Evolutionary conservation across 1,284 basidiomycete species (phyloP).

Genomic region (Singerocomus inundabilis): DNA sequence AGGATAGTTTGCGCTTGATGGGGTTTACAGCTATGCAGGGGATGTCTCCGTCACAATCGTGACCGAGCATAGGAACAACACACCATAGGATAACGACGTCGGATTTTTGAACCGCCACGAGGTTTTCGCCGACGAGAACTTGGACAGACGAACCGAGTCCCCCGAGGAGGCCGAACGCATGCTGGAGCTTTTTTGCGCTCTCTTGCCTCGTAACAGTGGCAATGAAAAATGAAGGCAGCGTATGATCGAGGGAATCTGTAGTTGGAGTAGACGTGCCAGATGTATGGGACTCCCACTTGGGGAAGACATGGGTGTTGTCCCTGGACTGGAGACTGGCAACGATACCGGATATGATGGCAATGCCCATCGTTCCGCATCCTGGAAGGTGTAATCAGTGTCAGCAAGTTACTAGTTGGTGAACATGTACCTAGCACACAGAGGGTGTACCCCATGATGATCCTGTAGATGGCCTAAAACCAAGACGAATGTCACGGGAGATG

Average conservation of each 20-base stretch:
- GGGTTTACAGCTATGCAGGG: constrained; percentile 84
- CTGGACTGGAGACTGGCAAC: constrained; percentile 67
- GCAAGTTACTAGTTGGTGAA: background rate
- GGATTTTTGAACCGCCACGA: constrained; percentile 67
- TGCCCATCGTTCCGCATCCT: constrained; percentile 99
- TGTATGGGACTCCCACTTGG: constrained; percentile 81
- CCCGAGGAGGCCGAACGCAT: constrained; percentile 60
- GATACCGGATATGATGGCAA: constrained; percentile 92
- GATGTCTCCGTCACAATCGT: background rate
- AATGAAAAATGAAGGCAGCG: constrained; percentile 81
- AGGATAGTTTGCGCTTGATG: constrained; percentile 83
- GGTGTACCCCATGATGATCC: constrained; percentile 38
- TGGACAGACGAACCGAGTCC: constrained; percentile 64
- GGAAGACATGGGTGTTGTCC: constrained; percentile 32
- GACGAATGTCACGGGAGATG: background rate
- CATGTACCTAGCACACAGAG: constrained; percentile 39
- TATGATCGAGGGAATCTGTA: constrained; percentile 51
- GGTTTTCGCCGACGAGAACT: constrained; percentile 69
- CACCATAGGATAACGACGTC: constrained; percentile 91
- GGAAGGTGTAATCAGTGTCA: constrained; percentile 13
- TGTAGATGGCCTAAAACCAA: background rate
- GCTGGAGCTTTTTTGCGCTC: constrained; percentile 69
- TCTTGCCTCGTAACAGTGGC: constrained; percentile 86
- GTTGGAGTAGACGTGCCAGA: constrained; percentile 80
- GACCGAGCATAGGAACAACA: constrained; percentile 25